Evolutionary conservation across 352 stramenopile genomes (phyloP).

Genomic region (Globisporangium splendens): DNA sequence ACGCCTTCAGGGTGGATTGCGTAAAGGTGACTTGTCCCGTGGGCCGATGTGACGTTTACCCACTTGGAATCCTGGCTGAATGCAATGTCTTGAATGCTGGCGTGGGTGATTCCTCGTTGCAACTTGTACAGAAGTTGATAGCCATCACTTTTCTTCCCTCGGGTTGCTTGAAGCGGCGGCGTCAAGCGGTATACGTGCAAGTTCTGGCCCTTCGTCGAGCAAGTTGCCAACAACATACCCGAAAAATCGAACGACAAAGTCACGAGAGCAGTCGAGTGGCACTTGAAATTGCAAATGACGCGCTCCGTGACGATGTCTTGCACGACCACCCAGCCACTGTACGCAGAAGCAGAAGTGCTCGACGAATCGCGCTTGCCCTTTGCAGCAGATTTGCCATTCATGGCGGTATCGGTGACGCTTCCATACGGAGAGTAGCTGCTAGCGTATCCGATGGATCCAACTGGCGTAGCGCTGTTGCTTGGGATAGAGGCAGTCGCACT

Average conservation of each 20-base stretch:
- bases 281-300: constrained; percentile 71
- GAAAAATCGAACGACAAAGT: constrained; percentile 74
- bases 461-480: constrained; percentile 14
- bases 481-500: constrained; percentile 18
- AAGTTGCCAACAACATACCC: constrained; percentile 71
- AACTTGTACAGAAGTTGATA: constrained; percentile 83
- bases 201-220: constrained; percentile 83
- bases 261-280: constrained; percentile 69
- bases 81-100: constrained; percentile 75
- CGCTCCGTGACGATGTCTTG: constrained; percentile 59
- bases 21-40: constrained; percentile 85
- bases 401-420: constrained; percentile 5
- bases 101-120: constrained; percentile 83
- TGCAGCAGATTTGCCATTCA: constrained; percentile 3
- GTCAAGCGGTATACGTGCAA: constrained; percentile 81
- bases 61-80: constrained; percentile 86
- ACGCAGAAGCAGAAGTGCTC: constrained; percentile 18
- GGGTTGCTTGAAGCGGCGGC: constrained; percentile 38
- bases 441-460: constrained; percentile 18
- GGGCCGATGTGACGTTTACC: constrained; percentile 80
- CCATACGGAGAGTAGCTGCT: constrained; percentile 13
- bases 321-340: constrained; percentile 62
- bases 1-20: constrained; percentile 70
- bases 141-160: constrained; percentile 5
- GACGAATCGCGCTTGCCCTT: constrained; percentile 16